A percentile compares a stretch with the other conserved stretches of the same genome.
Conservation (phyloP, 306 rosid species). For the Quercus cerris region DNA sequence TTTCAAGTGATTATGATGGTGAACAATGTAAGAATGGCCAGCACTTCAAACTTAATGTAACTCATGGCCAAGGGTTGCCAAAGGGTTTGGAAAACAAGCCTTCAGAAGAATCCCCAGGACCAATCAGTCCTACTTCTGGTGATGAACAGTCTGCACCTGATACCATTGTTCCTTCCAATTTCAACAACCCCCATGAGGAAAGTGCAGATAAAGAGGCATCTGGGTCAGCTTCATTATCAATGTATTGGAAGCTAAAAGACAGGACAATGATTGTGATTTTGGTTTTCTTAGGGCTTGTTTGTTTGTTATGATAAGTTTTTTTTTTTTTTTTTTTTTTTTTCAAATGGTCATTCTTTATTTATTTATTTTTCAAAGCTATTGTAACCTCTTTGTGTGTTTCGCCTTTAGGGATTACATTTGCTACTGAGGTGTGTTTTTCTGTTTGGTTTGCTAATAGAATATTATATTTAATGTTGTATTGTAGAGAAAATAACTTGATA, state of each 20-base stretch:
- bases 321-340: neutral
- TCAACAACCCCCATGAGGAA: conserved; percentile 51
- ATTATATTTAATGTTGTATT: no score
- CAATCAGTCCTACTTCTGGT: conserved; percentile 49
- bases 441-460: no score
- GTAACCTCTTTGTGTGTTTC: neutral
- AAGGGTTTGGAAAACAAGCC: conserved; percentile 25
- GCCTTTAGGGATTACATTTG: neutral
- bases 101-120: conserved; percentile 49
- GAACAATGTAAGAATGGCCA: conserved; percentile 82
- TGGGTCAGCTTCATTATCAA: conserved; percentile 30
- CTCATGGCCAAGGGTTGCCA: conserved; percentile 79
- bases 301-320: conserved; percentile 12
- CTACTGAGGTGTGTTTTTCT: neutral
- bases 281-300: conserved; percentile 23
- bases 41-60: conserved; percentile 58
- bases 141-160: conserved; percentile 71
- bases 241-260: conserved; percentile 17
- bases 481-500: no score
- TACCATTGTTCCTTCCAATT: conserved; percentile 76
- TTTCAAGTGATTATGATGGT: conserved; percentile 85
- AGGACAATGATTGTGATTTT: conserved; percentile 6
- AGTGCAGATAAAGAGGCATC: conserved; percentile 29
- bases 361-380: neutral
- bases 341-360: neutral